phyloP scores from a whole-genome alignment of 2,329 filamentous ascomycete species.

The Colletotrichum karsti region DNA sequence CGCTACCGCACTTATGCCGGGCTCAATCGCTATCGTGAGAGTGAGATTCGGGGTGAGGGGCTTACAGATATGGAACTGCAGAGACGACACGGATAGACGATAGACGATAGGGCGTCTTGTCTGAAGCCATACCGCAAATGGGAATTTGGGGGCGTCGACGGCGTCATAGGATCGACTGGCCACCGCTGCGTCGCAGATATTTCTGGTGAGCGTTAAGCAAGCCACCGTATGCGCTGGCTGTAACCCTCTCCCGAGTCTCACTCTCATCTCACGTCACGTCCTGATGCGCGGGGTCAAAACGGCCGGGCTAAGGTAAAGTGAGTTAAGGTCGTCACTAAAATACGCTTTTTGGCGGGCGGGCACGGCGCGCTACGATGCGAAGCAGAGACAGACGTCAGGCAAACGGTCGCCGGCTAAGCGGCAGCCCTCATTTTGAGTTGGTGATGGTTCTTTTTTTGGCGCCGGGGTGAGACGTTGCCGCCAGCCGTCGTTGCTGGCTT shows the following conservation, averaged over 20 bases:
- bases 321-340: not conserved
- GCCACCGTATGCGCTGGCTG: slow-evolving; percentile 1
- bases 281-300: slow-evolving; percentile 15
- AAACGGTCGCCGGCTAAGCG: slow-evolving; percentile 14
- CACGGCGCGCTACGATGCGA: slow-evolving; percentile 4
- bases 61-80: not conserved
- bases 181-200: slow-evolving; percentile 14
- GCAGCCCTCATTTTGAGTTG: slow-evolving; percentile 4
- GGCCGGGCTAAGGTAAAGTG: slow-evolving; percentile 1
- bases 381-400: slow-evolving; percentile 16
- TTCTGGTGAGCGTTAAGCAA: slow-evolving; percentile 6
- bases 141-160: not conserved
- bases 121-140: not conserved
- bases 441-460: not conserved
- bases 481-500: not conserved
- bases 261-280: slow-evolving; percentile 10
- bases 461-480: not conserved
- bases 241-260: not conserved
- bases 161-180: slow-evolving; percentile 13
- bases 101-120: no score
- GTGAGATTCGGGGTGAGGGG: not conserved
- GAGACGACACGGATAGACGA: no score
- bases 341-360: not conserved
- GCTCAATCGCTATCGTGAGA: not conserved
- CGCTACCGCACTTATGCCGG: not conserved